Evolutionary conservation across 1,284 basidiomycete genomes (phyloP).

Genomic region (Ceratobasidium sp.): DNA sequence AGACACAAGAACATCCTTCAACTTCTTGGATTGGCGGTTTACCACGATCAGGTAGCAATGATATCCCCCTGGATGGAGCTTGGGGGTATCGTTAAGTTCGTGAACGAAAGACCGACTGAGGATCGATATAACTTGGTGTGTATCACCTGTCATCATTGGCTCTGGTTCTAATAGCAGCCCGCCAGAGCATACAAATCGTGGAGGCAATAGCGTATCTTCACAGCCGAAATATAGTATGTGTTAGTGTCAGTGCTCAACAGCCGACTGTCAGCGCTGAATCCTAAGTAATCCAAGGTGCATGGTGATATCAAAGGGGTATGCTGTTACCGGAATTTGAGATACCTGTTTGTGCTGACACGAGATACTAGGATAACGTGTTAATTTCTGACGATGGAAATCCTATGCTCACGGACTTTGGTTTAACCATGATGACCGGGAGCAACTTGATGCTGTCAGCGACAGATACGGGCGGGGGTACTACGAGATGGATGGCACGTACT

Average conservation of each 20-base stretch:
- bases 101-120: not conserved
- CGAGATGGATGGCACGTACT: not conserved
- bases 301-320: conserved; percentile 18
- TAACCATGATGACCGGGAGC: not conserved
- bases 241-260: too few relatives aligned
- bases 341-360: too few relatives aligned
- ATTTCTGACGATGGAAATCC: too few relatives aligned
- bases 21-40: not conserved
- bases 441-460: not conserved
- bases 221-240: not conserved
- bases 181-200: not conserved
- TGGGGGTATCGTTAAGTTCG: not conserved
- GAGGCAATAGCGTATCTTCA: not conserved
- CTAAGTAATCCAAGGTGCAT: not conserved
- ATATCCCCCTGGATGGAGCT: conserved; percentile 16
- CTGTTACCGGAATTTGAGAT: too few relatives aligned
- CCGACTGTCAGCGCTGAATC: too few relatives aligned
- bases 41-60: conserved; percentile 15
- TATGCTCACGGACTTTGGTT: not conserved
- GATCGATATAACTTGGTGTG: not conserved
- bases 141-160: not conserved
- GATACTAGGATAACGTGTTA: too few relatives aligned
- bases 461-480: not conserved
- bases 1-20: conserved; percentile 9
- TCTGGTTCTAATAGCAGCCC: too few relatives aligned